Evolutionary conservation across 257 asterid species (phyloP).

Genomic region (Fraxinus cuspidata): DNA sequence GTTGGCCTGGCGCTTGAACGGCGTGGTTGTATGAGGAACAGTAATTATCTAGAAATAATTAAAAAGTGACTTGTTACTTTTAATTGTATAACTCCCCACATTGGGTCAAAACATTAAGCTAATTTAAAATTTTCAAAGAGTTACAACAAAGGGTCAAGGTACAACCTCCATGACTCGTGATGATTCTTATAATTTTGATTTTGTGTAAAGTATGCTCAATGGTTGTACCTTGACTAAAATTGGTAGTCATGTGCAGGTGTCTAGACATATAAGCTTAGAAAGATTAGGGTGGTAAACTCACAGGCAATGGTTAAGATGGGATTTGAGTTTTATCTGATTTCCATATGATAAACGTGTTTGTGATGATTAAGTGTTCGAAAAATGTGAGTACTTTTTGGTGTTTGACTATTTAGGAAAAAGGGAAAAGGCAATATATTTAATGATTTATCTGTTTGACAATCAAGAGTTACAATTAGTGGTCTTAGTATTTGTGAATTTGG

Average conservation of each 20-base stretch:
- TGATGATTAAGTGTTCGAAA: not conserved
- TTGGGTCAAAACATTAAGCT: too few species aligned
- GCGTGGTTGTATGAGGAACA: too few species aligned
- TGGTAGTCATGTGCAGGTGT: not conserved
- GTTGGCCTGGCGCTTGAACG: too few species aligned
- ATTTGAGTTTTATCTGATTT: not conserved
- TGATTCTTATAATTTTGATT: not conserved
- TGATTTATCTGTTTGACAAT: not conserved
- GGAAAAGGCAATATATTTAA: slow-evolving; percentile 3
- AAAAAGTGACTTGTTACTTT: too few species aligned
- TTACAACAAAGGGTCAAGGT: not conserved
- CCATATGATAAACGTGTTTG: not conserved
- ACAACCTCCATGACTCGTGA: not conserved
- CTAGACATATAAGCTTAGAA: not conserved
- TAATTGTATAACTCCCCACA: too few species aligned
- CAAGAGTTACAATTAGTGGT: not conserved
- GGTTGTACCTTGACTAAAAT: not conserved
- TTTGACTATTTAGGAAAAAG: not conserved
- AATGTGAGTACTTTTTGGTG: not conserved
- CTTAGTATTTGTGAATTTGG: not conserved
- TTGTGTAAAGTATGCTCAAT: not conserved
- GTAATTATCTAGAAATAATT: too few species aligned
- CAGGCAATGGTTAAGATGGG: too few species aligned
- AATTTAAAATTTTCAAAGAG: too few species aligned
- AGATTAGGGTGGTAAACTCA: too few species aligned